Base-by-base conservation (phyloP, 305 asterid genomes). In the Fraxinus xanthoxyloides region DNA sequence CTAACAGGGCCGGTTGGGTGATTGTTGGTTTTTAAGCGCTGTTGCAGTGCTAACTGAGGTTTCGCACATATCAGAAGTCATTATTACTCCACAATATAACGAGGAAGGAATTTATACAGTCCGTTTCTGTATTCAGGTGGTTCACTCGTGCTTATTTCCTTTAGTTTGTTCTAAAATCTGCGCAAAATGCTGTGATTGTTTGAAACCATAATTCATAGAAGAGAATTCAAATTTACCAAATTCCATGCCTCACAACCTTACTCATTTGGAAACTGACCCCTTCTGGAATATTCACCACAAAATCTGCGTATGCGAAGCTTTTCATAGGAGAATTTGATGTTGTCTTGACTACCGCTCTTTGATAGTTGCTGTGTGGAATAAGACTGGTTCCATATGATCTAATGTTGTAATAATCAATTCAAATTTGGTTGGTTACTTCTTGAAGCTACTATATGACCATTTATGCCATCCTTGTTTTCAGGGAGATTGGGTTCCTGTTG, bases 401-500 rank as follows among this genome's bases (percentile, higher is more conserved):
- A 65, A 31, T 70, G 24, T 30, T 70, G 40, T 31, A 70, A 65
- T 24, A 65, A 26, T 13, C 75, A 15, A 69, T 69, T 69, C 75
- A 69, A 10, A 35, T 81, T 28, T 74, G 31, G 48, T 26, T 21
- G 78, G 56, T 46, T 36, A 35, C 69, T 74, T 51, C 82, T 43
- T 15, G 77, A 17, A 69, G 72, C 78, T 77, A 28, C 75, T 31
- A 19, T 31, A 70, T 13, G 21, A 70, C 21, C 75, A 4, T 70
- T 31, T 70, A 73, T 56, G 23, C 19, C 73, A 82, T 48, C 63
- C 34, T 73, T 54, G 48, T 61, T 80, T 82, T 76, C 85, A 97
- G 98, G 99, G 99, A 69, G 99, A 97, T 84, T 97, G 99, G 99
- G 99, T 97, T 84, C 99, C 99, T 19, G 98, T 97, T 76, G 97